phyloP scores from a whole-genome alignment of 2,329 filamentous ascomycete species.

The Claviceps africana region DNA sequence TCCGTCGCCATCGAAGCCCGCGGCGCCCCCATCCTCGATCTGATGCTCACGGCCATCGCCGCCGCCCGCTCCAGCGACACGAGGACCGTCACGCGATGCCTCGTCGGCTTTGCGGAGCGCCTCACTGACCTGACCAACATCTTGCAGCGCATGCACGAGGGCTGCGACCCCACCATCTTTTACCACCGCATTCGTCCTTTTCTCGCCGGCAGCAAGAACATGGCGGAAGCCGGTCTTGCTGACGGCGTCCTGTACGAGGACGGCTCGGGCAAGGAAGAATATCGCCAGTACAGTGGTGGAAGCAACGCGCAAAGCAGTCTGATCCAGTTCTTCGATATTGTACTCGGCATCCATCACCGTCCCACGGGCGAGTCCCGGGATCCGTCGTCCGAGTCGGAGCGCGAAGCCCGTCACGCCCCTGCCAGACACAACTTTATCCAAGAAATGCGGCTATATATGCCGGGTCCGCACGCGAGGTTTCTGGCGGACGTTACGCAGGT shows the following conservation, averaged over 20 bases:
- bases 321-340: slow-evolving; percentile 94
- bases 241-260: slow-evolving; percentile 79
- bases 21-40: slow-evolving; percentile 69
- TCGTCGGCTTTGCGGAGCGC: slow-evolving; percentile 74
- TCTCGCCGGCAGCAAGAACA: slow-evolving; percentile 92
- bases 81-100: slow-evolving; percentile 56
- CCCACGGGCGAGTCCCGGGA: slow-evolving; percentile 64
- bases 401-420: slow-evolving; percentile 28
- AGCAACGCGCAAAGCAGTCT: slow-evolving; percentile 95
- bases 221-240: slow-evolving; percentile 84
- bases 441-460: slow-evolving; percentile 97
- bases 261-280: slow-evolving; percentile 51
- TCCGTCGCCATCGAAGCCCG: slow-evolving; percentile 92
- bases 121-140: slow-evolving; percentile 71
- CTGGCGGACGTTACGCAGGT: slow-evolving; percentile 64
- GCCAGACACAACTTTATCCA: slow-evolving; percentile 70
- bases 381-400: slow-evolving; percentile 21
- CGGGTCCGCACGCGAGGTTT: slow-evolving; percentile 79
- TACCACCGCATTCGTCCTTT: slow-evolving; percentile 95
- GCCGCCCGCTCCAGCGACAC: slow-evolving; percentile 61
- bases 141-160: slow-evolving; percentile 84
- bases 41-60: slow-evolving; percentile 78
- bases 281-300: slow-evolving; percentile 78
- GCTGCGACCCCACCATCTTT: slow-evolving; percentile 86
- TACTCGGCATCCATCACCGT: slow-evolving; percentile 76